phyloP scores from a whole-genome alignment of 108 stramenopile genomes.

The Pseudonitzschia multiseries region DNA sequence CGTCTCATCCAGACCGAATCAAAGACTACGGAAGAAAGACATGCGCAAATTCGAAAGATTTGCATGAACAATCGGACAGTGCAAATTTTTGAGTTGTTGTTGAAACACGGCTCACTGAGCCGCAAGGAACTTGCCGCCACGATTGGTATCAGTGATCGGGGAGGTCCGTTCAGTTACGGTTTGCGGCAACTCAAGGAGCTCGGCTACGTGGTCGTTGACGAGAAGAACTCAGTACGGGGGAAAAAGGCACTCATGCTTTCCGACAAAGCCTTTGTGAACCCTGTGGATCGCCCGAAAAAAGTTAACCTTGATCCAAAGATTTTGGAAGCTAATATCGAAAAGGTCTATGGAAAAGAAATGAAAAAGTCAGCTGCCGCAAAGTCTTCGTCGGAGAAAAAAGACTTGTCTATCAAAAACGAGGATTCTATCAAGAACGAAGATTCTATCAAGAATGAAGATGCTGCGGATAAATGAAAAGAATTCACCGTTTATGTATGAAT shows the following conservation, averaged over 20 bases:
- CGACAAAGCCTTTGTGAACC: neutral
- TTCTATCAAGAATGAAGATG: neutral
- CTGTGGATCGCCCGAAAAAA: neutral
- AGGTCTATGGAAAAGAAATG: neutral
- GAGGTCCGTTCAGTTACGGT: constrained; percentile 8
- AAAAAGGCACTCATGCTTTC: neutral
- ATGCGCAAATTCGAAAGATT: neutral
- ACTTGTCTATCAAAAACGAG: neutral
- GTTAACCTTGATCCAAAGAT: neutral
- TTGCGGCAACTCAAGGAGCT: constrained; percentile 9
- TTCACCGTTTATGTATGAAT: too few species aligned
- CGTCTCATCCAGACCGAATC: neutral
- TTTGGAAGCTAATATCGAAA: neutral
- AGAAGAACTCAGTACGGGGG: neutral
- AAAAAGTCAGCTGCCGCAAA: neutral
- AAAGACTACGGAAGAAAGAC: constrained; percentile 1
- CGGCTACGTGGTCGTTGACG: neutral
- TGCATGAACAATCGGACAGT: constrained; percentile 8
- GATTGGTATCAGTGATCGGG: constrained; percentile 9
- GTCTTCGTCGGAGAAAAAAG: neutral
- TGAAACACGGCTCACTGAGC: neutral
- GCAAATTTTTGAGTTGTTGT: constrained; percentile 9
- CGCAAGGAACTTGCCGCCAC: constrained; percentile 6
- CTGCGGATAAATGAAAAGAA: too few species aligned
- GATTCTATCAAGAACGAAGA: neutral